Conservation (phyloP, 73 alveolate species). For the Symbiodinium pilosum region DNA sequence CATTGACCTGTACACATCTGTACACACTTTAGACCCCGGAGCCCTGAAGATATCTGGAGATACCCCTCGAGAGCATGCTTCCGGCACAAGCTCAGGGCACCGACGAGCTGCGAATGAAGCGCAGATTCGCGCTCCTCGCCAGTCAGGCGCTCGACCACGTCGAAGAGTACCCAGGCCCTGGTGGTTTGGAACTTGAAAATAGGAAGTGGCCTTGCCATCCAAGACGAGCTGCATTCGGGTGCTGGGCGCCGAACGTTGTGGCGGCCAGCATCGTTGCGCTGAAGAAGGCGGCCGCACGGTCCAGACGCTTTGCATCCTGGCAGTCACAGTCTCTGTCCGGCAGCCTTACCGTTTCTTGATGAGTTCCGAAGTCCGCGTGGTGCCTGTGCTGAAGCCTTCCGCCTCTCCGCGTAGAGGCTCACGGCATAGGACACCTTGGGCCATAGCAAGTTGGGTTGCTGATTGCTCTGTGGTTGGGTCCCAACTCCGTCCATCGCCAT, state of each 20-base stretch:
- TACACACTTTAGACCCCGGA: too few species aligned
- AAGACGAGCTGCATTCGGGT: neutral
- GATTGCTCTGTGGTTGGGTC: neutral
- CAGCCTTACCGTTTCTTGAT: too few species aligned
- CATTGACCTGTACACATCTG: slow-evolving; percentile 42
- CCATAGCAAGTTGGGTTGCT: too few species aligned
- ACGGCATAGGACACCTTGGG: slow-evolving; percentile 60
- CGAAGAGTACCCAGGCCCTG: slow-evolving; percentile 86
- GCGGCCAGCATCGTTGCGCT: slow-evolving; percentile 84
- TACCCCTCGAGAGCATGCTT: neutral
- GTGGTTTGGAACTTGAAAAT: too few species aligned
- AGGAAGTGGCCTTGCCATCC: neutral
- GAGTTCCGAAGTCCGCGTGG: neutral
- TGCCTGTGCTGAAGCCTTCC: slow-evolving; percentile 47
- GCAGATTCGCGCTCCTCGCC: slow-evolving; percentile 71
- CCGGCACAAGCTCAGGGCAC: neutral
- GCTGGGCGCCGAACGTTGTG: too few species aligned
- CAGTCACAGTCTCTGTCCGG: too few species aligned
- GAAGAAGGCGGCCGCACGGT: slow-evolving; percentile 77
- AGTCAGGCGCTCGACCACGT: slow-evolving; percentile 70
- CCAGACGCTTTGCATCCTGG: slow-evolving; percentile 75
- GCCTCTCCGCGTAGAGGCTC: slow-evolving; percentile 55
- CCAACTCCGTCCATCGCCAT: slow-evolving; percentile 59
- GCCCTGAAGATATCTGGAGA: neutral
- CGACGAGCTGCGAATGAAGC: neutral